Conservation (phyloP, 768 basidiomycete species). For the Boletus coccyginus region DNA sequence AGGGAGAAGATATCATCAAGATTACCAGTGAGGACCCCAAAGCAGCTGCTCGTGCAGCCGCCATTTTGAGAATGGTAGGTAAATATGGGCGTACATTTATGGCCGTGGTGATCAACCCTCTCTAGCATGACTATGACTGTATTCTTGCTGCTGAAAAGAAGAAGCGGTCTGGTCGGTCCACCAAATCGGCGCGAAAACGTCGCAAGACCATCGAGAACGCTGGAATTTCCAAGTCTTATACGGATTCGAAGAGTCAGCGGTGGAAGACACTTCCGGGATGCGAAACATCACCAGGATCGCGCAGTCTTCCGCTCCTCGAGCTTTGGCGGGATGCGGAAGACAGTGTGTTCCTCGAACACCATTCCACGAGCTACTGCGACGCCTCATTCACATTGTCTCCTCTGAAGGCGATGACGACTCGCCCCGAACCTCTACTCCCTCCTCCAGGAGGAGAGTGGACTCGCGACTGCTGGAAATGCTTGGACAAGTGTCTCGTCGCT, state of each 20-base stretch:
- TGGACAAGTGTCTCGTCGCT: conserved; percentile 79
- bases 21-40: conserved; percentile 82
- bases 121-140: conserved; percentile 86
- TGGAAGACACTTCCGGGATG: conserved; percentile 9
- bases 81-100: not conserved
- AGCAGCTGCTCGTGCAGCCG: conserved; percentile 90
- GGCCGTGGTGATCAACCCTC: not conserved
- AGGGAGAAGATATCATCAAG: conserved; percentile 60
- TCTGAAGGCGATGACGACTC: conserved; percentile 1
- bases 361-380: conserved; percentile 17
- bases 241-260: conserved; percentile 5
- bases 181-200: conserved; percentile 36
- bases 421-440: not conserved
- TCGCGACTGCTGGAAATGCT: conserved; percentile 74
- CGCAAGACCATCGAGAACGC: conserved; percentile 35
- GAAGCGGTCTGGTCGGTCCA: conserved; percentile 28
- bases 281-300: conserved; percentile 31
- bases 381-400: conserved; percentile 18
- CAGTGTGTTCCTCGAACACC: conserved; percentile 27
- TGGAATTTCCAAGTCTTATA: conserved; percentile 29
- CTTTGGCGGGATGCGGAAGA: conserved; percentile 31
- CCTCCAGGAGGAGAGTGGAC: conserved; percentile 47
- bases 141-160: conserved; percentile 40
- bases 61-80: conserved; percentile 84
- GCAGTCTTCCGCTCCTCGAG: conserved; percentile 29